Percentiles rank a stretch among this genome's conserved stretches.
Evolutionary conservation across 2,329 filamentous ascomycete species (phyloP).

Genomic region (Xylariaceae sp.): DNA sequence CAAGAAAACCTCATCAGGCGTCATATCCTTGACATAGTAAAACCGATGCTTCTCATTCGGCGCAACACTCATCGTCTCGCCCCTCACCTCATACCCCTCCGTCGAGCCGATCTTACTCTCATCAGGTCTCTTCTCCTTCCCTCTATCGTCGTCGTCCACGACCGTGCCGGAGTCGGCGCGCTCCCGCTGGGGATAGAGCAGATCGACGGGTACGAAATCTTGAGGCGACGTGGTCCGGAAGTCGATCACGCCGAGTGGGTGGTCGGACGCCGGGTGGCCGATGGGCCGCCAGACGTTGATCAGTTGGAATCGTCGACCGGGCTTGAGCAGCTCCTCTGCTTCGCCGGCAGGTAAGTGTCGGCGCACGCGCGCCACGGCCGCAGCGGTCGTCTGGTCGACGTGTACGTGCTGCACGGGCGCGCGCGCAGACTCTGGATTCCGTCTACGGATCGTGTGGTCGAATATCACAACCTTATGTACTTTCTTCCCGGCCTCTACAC

Average conservation of each 20-base stretch:
- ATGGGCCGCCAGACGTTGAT: conserved; percentile 72
- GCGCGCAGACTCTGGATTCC: conserved; percentile 50
- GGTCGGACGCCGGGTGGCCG: conserved; percentile 54
- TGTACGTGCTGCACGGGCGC: conserved; percentile 68
- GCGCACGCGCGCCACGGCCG: conserved; percentile 58
- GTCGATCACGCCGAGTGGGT: conserved; percentile 61
- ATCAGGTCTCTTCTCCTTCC: conserved; percentile 54
- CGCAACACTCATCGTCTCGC: conserved; percentile 59
- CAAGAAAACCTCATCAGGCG: conserved; percentile 44
- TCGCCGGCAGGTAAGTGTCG: conserved; percentile 54
- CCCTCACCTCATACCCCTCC: conserved; percentile 56
- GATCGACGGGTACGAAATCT: conserved; percentile 58
- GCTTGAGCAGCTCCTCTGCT: conserved; percentile 52
- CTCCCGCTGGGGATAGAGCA: conserved; percentile 52
- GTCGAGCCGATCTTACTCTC: conserved; percentile 42
- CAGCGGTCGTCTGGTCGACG: conserved; percentile 65
- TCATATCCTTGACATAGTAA: conserved; percentile 67
- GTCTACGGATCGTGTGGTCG: conserved; percentile 65
- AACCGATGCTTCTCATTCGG: conserved; percentile 57
- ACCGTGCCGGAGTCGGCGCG: conserved; percentile 22
- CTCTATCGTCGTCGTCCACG: conserved; percentile 50
- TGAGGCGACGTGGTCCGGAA: conserved; percentile 52
- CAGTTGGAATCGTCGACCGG: conserved; percentile 54
- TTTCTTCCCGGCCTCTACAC: conserved; percentile 7
- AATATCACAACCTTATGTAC: conserved; percentile 55